Evolutionary conservation across 2,329 filamentous ascomycete genomes (phyloP), one percentile per base, ranked within the genome.

Genomic region (Fusarium siculi): DNA sequence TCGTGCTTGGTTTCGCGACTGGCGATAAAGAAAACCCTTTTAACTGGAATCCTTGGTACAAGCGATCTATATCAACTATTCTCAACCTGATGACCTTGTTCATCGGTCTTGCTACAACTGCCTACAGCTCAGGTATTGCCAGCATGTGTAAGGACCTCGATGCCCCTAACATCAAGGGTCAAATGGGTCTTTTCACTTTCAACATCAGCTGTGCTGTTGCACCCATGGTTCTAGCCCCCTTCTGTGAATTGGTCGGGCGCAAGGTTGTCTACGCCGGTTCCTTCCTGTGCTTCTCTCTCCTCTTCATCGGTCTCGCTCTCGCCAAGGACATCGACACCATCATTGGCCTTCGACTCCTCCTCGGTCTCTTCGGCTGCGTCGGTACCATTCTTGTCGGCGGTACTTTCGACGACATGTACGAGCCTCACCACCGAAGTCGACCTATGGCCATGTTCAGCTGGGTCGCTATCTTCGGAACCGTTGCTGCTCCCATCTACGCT

Each of bases 371-470:
- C n/a, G 74, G 74, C 8, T 76, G 74, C 16, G 74, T 76, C 10
- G 74, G 74, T 25, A 76, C 74, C 2, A 76, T 76, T 53, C 68
- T 76, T 9, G 74, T 76, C 3, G 74, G 74, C 4, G 74, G 74
- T 32, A 76, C 74, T 12, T 76, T 76, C 5, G 74, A 76, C 44
- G 74, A 76, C 16, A 76, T 76, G 74, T 76, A 76, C 47, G 74
- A 76, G 37, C 74, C 74, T 59, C 74, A 73, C 16, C 68, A 74
- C 7, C 63, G 74, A 9, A 72, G 74, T 55, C 71, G 73, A 2
- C 74, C 74, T 18, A 76, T 76, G 74, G 74, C 74, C 8, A 76
- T 76, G 74, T 76, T 76, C 37, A 76, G 73, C 12, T 76, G 61
- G 40, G 71, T 76, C 21, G 74, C 74, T 9, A 76, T 76, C 7